These are phyloP conservation scores for Dryas integrifolia DNA, from an alignment of 331 rosid genomes.

Conservation along the genomic window DNA sequence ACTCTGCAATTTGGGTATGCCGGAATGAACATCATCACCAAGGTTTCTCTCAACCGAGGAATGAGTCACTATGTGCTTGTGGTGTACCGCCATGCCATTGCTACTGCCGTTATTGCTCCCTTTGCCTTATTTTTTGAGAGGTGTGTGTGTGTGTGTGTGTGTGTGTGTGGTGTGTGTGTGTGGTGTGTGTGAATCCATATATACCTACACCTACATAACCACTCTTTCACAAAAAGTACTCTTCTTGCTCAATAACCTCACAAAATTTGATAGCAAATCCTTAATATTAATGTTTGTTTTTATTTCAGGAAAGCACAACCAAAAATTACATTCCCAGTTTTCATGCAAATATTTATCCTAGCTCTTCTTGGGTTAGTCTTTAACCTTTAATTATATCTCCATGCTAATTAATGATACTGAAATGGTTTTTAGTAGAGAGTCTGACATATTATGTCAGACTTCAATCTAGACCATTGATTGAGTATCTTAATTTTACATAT, in stretches of 20 bases:
- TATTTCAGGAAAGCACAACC: constrained; percentile 72
- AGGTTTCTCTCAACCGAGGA: constrained; percentile 77
- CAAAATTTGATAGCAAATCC: not conserved
- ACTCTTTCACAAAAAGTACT: too few species aligned
- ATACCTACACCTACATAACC: not conserved
- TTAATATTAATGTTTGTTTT: not conserved
- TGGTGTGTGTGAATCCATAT: not conserved
- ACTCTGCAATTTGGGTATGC: constrained; percentile 81
- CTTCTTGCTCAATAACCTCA: not conserved
- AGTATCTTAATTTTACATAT: too few species aligned
- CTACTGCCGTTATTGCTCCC: constrained; percentile 68
- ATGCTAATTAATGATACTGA: not conserved
- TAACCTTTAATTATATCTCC: not conserved
- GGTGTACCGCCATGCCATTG: constrained; percentile 86
- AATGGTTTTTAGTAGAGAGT: not conserved
- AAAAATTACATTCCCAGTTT: constrained; percentile 60
- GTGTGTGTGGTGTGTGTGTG: too few species aligned
- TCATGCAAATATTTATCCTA: constrained; percentile 66
- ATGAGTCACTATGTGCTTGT: constrained; percentile 97
- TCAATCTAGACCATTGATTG: too few species aligned
- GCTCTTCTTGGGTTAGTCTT: constrained; percentile 88
- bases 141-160: constrained; percentile 22
- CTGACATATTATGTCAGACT: not conserved
- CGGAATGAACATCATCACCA: constrained; percentile 81
- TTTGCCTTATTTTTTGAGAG: constrained; percentile 76